A percentile compares a stretch with the other conserved stretches of the same genome.
phyloP scores from a whole-genome alignment of 176 grass and related monocot species.

The Pharus latifolius region DNA sequence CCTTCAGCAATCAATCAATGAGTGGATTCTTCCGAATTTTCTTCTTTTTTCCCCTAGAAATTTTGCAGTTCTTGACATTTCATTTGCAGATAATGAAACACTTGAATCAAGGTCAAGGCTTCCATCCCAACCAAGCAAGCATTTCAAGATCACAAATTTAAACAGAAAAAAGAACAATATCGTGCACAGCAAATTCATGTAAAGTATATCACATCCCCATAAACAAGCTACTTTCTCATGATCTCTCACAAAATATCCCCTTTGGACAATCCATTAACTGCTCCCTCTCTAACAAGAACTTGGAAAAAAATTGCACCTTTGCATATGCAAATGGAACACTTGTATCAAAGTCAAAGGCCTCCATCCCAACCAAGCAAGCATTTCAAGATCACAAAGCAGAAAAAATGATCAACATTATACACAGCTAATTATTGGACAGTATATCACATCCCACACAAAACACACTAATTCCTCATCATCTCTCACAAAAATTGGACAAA shows the following conservation, averaged over 20 bases:
- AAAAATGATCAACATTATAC: neutral
- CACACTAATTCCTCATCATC: neutral
- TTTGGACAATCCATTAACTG: too few relatives aligned
- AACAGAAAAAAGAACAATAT: neutral
- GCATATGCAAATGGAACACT: too few relatives aligned
- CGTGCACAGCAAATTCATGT: neutral
- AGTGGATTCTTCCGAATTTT: too few relatives aligned
- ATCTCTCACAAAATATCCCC: conserved; percentile 3
- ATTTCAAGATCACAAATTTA: neutral
- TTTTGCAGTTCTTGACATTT: neutral
- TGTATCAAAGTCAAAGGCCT: neutral
- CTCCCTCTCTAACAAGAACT: too few relatives aligned
- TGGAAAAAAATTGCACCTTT: too few relatives aligned
- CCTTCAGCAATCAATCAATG: neutral
- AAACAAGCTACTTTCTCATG: neutral
- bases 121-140: neutral
- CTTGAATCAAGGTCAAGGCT: neutral
- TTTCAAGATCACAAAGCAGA: neutral
- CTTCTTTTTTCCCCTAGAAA: neutral
- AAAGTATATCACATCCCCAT: neutral
- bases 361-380: neutral
- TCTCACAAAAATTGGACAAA: conserved; percentile 9
- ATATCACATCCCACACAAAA: neutral
- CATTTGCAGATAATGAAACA: neutral
- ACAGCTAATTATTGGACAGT: neutral